Evolutionary conservation across 2,329 filamentous ascomycete species (phyloP).

Genomic region (Aspergillus tamarii): DNA sequence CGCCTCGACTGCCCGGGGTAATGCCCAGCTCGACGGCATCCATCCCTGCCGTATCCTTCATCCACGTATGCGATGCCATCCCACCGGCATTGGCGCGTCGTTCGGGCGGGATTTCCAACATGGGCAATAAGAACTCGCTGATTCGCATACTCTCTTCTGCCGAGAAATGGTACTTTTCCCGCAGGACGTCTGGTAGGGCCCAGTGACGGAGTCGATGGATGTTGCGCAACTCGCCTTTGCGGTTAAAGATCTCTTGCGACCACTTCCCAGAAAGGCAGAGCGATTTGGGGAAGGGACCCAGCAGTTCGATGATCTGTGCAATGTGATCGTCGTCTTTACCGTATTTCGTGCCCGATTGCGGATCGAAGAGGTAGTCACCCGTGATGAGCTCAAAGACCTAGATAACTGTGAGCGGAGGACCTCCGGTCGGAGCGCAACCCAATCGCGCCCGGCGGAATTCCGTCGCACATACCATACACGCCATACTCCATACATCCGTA

Average conservation of each 20-base stretch:
- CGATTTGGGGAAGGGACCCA: constrained; percentile 90
- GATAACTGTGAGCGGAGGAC: not conserved
- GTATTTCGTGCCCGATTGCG: constrained; percentile 97
- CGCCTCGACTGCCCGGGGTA: constrained; percentile 78
- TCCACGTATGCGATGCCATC: constrained; percentile 83
- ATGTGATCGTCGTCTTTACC: constrained; percentile 99
- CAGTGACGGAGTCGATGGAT: constrained; percentile 96
- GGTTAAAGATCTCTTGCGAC: constrained; percentile 98
- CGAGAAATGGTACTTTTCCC: constrained; percentile 95
- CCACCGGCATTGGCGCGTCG: constrained; percentile 93
- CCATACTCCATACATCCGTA: constrained; percentile 99
- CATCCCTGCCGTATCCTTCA: constrained; percentile 89
- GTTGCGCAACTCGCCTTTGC: constrained; percentile 94
- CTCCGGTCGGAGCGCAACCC: not conserved
- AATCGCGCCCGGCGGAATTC: not conserved
- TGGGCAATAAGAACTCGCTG: constrained; percentile 80
- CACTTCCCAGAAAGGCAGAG: constrained; percentile 92
- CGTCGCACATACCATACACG: constrained; percentile 78
- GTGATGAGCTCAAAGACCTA: constrained; percentile 95
- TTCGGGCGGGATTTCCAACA: constrained; percentile 87
- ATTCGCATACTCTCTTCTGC: constrained; percentile 79
- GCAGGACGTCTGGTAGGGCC: constrained; percentile 88
- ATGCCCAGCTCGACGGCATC: constrained; percentile 75
- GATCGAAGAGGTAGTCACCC: constrained; percentile 97
- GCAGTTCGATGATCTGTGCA: constrained; percentile 95